phyloP scores from a whole-genome alignment of 305 asterid species.

The Caryopteris hybrid region DNA sequence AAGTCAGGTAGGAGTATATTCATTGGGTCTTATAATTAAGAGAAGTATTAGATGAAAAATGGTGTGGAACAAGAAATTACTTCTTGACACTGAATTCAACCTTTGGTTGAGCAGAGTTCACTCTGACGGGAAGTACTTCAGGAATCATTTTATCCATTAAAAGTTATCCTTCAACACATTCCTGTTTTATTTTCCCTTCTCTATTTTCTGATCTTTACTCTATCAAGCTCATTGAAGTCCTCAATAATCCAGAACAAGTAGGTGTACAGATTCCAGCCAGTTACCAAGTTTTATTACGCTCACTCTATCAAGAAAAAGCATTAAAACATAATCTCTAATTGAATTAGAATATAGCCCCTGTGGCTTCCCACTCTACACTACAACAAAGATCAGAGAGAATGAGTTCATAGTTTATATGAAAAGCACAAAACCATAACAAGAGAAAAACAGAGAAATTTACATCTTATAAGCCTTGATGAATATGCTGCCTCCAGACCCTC shows the following conservation, averaged over 20 bases:
- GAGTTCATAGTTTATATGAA: not conserved
- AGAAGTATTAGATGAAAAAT: too few species aligned
- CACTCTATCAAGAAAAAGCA: not conserved
- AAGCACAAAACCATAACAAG: constrained; percentile 10
- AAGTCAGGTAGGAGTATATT: too few species aligned
- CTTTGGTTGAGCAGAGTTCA: too few species aligned
- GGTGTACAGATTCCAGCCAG: constrained; percentile 2
- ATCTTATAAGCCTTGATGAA: constrained; percentile 71
- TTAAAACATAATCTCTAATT: not conserved
- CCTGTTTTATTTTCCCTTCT: too few species aligned
- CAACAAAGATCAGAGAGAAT: constrained; percentile 1
- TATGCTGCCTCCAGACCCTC: constrained; percentile 99
- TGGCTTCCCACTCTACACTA: constrained; percentile 3
- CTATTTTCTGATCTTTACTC: too few species aligned
- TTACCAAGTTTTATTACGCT: not conserved
- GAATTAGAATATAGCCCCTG: constrained; percentile 2
- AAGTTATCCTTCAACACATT: too few species aligned
- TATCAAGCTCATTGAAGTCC: not conserved
- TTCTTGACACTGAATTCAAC: too few species aligned
- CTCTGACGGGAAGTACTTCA: too few species aligned
- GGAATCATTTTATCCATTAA: too few species aligned
- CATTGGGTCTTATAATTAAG: too few species aligned
- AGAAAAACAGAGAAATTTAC: constrained; percentile 37
- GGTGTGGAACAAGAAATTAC: too few species aligned
- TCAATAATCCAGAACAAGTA: not conserved